Conservation (phyloP, 2,329 filamentous ascomycete genomes). For the Metarhizium guizhouense region DNA sequence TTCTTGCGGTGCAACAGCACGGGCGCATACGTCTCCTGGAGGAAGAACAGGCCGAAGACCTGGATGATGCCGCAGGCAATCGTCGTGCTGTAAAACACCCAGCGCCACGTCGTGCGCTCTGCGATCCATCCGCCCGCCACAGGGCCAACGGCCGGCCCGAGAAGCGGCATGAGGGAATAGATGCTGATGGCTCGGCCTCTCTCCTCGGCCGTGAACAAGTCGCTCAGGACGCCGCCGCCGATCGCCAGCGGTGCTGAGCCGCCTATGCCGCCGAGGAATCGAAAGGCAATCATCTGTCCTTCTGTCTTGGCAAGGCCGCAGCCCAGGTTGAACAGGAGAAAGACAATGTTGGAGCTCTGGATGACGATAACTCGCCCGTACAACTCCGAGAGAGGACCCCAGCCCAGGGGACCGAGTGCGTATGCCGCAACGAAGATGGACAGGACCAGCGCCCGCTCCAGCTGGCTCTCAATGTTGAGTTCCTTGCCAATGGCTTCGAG, state of each 20-base stretch:
- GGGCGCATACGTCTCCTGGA: constrained; percentile 54
- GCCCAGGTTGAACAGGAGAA: constrained; percentile 51
- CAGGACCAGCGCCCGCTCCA: constrained; percentile 33
- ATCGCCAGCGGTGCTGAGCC: constrained; percentile 55
- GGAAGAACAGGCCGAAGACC: constrained; percentile 44
- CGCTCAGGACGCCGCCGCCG: constrained; percentile 55
- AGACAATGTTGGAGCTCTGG: constrained; percentile 44
- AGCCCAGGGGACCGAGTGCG: constrained; percentile 50
- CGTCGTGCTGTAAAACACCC: constrained; percentile 62
- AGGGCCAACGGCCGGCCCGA: constrained; percentile 43
- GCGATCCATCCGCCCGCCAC: constrained; percentile 33
- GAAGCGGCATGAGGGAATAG: constrained; percentile 53
- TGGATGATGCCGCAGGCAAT: constrained; percentile 55
- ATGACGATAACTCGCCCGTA: constrained; percentile 41
- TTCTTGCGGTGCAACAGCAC: constrained; percentile 52
- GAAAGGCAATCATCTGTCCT: constrained; percentile 50
- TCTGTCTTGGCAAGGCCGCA: constrained; percentile 53
- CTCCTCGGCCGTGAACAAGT: constrained; percentile 49
- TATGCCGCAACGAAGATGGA: constrained; percentile 37
- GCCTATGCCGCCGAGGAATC: constrained; percentile 53
- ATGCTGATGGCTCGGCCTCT: constrained; percentile 54
- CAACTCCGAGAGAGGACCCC: constrained; percentile 53
- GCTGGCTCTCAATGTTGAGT: constrained; percentile 37
- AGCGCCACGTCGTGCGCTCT: constrained; percentile 55
- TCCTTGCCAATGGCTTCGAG: constrained; percentile 43